These are phyloP conservation scores for Dendryphion nanum DNA, from an alignment of 2,329 filamentous ascomycete genomes.

Conservation along the genomic window DNA sequence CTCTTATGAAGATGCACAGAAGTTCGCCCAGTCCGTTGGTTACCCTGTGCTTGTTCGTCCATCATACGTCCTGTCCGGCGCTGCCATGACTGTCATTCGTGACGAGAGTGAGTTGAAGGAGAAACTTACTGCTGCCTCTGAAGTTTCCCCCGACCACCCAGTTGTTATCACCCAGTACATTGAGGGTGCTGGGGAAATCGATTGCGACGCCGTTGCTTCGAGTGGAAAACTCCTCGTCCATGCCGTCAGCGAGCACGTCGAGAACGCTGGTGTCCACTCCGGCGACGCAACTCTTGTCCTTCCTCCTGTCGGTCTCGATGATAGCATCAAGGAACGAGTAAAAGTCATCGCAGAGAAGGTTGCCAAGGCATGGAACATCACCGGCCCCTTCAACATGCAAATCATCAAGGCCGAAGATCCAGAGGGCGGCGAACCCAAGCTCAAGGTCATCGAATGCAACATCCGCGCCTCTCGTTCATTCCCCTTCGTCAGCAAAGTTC, in stretches of 20 bases:
- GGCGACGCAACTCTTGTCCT: conserved; percentile 94
- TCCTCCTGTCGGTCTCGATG: conserved; percentile 77
- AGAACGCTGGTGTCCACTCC: conserved; percentile 96
- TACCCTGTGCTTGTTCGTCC: conserved; percentile 96
- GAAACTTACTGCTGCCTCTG: conserved; percentile 86
- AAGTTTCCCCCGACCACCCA: conserved; percentile 92
- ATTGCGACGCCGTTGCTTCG: conserved; percentile 89
- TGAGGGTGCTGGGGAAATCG: conserved; percentile 92
- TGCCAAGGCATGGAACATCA: conserved; percentile 94
- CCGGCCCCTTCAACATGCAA: conserved; percentile 99
- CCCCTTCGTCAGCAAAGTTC: conserved; percentile 96
- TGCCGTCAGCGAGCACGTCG: conserved; percentile 91
- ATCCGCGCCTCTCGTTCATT: conserved; percentile 95
- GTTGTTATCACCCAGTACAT: conserved; percentile 99
- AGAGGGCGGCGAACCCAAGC: conserved; percentile 68
- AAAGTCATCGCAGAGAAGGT: conserved; percentile 97
- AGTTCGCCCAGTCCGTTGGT: conserved; percentile 78
- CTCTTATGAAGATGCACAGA: conserved; percentile 81
- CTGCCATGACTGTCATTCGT: conserved; percentile 96
- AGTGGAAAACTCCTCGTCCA: conserved; percentile 85
- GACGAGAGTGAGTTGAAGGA: conserved; percentile 87
- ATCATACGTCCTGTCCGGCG: conserved; percentile 92
- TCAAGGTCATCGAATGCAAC: conserved; percentile 99
- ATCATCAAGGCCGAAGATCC: conserved; percentile 89
- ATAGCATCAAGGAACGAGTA: conserved; percentile 75